Conservation (phyloP, 805 yeast genomes). For the Teunomyces tritomae region DNA sequence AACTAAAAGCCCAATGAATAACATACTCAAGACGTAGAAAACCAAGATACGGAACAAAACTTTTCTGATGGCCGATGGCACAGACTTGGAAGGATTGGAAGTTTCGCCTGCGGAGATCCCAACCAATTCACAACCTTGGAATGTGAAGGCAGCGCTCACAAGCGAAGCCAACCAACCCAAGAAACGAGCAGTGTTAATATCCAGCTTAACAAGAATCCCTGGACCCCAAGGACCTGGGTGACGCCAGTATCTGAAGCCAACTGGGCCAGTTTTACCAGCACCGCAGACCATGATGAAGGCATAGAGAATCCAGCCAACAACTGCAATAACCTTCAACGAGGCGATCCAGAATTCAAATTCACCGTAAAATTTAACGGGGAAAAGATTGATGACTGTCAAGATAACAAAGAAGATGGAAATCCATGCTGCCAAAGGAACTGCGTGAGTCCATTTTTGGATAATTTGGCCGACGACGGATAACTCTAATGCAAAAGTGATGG, state of each 20-base stretch:
- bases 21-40: conserved; percentile 62
- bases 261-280: conserved; percentile 65
- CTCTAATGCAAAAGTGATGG: conserved; percentile 73
- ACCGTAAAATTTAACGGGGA: conserved; percentile 71
- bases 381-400: conserved; percentile 51
- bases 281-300: conserved; percentile 73
- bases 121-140: conserved; percentile 74
- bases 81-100: conserved; percentile 63
- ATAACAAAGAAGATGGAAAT: conserved; percentile 63
- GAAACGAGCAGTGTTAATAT: conserved; percentile 54
- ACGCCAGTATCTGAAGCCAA: conserved; percentile 81
- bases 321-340: conserved; percentile 61
- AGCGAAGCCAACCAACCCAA: conserved; percentile 69
- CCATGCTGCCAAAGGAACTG: conserved; percentile 74
- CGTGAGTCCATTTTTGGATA: conserved; percentile 62
- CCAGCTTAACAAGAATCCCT: conserved; percentile 47
- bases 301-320: conserved; percentile 67
- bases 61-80: conserved; percentile 70
- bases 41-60: conserved; percentile 63
- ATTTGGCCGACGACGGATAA: conserved; percentile 68
- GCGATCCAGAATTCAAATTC: conserved; percentile 78
- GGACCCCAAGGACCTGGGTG: conserved; percentile 76
- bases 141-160: conserved; percentile 75
- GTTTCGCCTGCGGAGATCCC: conserved; percentile 78
- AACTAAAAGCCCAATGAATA: conserved; percentile 68